A percentile compares a stretch with the other conserved stretches of the same genome.
These are phyloP conservation scores for Colletotrichum abscissum DNA, from an alignment of 2,329 filamentous ascomycete species.

Conservation along the genomic window DNA sequence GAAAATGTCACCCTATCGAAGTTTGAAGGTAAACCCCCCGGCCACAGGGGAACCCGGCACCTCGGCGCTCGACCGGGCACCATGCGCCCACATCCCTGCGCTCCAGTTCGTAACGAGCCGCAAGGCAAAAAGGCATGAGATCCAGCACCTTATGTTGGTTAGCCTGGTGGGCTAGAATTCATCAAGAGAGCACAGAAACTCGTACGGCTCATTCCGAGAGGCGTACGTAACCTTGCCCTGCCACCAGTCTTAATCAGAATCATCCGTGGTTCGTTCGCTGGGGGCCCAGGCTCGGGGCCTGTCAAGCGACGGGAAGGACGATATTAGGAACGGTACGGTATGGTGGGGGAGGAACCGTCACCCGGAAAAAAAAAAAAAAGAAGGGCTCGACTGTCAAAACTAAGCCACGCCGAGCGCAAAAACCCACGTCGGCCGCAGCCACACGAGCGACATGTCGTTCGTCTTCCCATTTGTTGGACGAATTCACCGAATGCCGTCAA, in stretches of 20 bases:
- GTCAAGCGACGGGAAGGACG: neutral
- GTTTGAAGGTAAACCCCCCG: neutral
- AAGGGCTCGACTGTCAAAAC: neutral
- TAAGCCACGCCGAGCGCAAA: slow-evolving; percentile 7
- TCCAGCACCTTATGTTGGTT: no score
- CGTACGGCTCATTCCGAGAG: neutral
- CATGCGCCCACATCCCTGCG: neutral
- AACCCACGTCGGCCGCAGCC: neutral
- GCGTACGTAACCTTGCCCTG: neutral
- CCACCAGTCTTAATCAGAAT: no score
- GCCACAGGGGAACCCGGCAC: neutral
- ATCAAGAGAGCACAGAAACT: no score
- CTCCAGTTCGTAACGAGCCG: neutral
- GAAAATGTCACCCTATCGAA: neutral
- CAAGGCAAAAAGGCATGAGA: neutral
- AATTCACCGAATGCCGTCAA: neutral
- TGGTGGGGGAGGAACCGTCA: neutral
- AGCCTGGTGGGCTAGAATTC: no score
- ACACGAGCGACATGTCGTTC: slow-evolving; percentile 3
- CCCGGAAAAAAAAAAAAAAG: neutral
- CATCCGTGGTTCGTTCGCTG: neutral
- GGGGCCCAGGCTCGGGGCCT: neutral
- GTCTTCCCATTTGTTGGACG: neutral
- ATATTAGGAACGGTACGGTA: neutral
- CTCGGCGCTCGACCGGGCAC: neutral